phyloP scores from a whole-genome alignment of 805 yeast species.

The Kazachstania bromeliacearum region DNA sequence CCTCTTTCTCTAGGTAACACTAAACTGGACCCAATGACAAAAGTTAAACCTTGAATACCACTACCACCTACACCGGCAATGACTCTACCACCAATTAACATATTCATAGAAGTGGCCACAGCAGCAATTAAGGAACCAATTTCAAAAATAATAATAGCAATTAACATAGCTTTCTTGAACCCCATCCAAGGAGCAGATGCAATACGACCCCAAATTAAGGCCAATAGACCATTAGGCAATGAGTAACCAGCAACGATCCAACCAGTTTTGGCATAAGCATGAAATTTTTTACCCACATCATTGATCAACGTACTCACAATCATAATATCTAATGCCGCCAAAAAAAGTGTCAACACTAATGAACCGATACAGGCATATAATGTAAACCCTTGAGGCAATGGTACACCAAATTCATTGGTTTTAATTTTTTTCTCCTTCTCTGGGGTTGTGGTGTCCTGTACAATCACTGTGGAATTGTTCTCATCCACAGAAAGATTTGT shows the following conservation, averaged over 20 bases:
- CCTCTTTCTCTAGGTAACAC: conserved; percentile 21
- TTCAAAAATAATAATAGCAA: conserved; percentile 46
- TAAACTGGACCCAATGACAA: conserved; percentile 40
- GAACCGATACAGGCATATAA: conserved; percentile 9
- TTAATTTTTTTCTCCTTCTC: background rate
- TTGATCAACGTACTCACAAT: conserved; percentile 45
- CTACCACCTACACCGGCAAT: conserved; percentile 66
- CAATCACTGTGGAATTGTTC: no score
- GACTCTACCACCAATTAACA: conserved; percentile 63
- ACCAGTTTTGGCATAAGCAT: conserved; percentile 42
- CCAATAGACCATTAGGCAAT: conserved; percentile 43
- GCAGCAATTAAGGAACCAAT: conserved; percentile 56
- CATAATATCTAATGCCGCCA: conserved; percentile 50
- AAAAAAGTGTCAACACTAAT: conserved; percentile 19
- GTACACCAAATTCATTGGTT: conserved; percentile 4
- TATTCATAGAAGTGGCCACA: conserved; percentile 42
- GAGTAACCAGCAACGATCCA: conserved; percentile 52
- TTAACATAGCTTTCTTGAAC: conserved; percentile 40
- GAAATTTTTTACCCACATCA: conserved; percentile 40
- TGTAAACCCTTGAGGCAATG: conserved; percentile 8
- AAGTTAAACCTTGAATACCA: conserved; percentile 53
- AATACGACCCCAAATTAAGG: conserved; percentile 50
- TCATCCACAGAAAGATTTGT: no score
- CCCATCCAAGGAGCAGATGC: conserved; percentile 45
- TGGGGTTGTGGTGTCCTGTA: no score